These are phyloP conservation scores for Cerrena zonata DNA, from an alignment of 1,284 basidiomycete species.

Conservation along the genomic window DNA sequence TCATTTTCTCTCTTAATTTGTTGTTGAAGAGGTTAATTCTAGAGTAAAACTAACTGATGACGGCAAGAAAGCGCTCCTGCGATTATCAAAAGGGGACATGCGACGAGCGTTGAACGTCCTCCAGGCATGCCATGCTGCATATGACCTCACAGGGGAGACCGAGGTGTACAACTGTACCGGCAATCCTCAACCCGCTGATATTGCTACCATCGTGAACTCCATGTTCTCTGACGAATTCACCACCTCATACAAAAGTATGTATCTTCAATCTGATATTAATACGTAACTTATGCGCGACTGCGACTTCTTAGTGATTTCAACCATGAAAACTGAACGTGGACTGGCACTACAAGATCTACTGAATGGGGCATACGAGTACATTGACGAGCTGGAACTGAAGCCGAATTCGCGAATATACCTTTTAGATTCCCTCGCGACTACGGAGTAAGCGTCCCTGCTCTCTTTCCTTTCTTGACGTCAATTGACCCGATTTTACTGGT, in stretches of 20 bases:
- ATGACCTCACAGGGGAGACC: conserved; percentile 80
- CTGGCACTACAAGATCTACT: conserved; percentile 93
- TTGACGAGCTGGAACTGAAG: conserved; percentile 83
- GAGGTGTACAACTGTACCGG: conserved; percentile 97
- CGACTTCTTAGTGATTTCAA: conserved; percentile 64
- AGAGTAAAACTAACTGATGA: conserved; percentile 86
- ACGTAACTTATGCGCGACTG: not conserved
- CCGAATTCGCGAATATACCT: conserved; percentile 84
- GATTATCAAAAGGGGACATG: conserved; percentile 96
- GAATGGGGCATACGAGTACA: conserved; percentile 87
- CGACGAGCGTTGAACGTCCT: conserved; percentile 91
- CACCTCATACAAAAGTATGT: conserved; percentile 83
- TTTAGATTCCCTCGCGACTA: conserved; percentile 83
- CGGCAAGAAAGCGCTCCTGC: conserved; percentile 85
- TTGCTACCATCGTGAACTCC: conserved; percentile 87
- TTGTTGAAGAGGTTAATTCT: not conserved
- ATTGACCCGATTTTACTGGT: conserved; percentile 3
- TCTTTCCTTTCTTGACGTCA: not conserved
- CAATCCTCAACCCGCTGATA: conserved; percentile 89
- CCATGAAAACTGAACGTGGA: conserved; percentile 86
- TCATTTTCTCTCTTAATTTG: not conserved
- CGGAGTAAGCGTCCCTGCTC: conserved; percentile 60
- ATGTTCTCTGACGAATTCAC: conserved; percentile 98
- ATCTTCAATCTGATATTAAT: not conserved
- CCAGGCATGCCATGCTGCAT: conserved; percentile 97